Base-by-base conservation (phyloP, 495 filamentous ascomycete genomes). In the Tuber aestivum region DNA sequence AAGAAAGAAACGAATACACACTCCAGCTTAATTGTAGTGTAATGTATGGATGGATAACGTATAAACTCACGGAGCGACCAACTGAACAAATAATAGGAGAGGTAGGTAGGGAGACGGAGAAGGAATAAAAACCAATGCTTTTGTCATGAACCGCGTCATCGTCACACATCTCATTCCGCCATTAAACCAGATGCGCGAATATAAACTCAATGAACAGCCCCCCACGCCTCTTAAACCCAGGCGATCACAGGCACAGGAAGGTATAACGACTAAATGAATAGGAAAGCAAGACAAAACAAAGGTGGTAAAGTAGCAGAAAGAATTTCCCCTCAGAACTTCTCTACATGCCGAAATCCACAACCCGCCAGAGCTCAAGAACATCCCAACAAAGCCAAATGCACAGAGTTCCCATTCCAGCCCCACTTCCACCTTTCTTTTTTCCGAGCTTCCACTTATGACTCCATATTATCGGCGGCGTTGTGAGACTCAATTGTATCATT, bases 131-230 rank as follows among this genome's bases (percentile, higher is more conserved):
- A 35, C 35, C 35, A 35, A 65, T 65, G 56, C 56, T 65, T 61
- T 65, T 65, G 35, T 65, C 56, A 65, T 65, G 56, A 65, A 65
- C 32, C 56, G 35, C 56, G 27, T 65, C 56, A 65, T 65, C 56
- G 27, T 35, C 56, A 65, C 27, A 65, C 56, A 20, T 35, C 56
- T 35, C 56, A 35, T 35, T 65, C 35, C 56, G 56, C 56, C 27
- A 65, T 65, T 65, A 65, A 65, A 32, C 56, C 56, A 65, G 56
- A 65, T 65, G 56, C 27, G 56, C 56, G 56, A 65, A 35, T 35
- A 35, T 35, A 65, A 65, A 65, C 56, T 65, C 56, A 35, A 65
- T 35, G 56, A 18, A 35, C 56, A 65, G 35, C 32, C 10, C 56
- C 27, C 56, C 56, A n/a, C 27, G 27, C 27, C 56, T 35, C 56